Evolutionary conservation across 306 rosid genomes (phyloP).

Genomic region (Cucumis sativus): Cucumber_9930_V3 NC_026659.2:2291501-2292000

Average conservation of each 20-base stretch:
- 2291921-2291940: constrained; percentile 99
- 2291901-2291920: constrained; percentile 96
- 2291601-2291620: constrained; percentile 7
- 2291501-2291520: background rate
- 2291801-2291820: constrained; percentile 51
- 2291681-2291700: constrained; percentile 87
- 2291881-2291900: constrained; percentile 93
- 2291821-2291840: constrained; percentile 88
- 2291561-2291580: background rate
- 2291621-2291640: constrained; percentile 97
- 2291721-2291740: constrained; percentile 42
- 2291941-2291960: constrained; percentile 10
- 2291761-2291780: background rate
- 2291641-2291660: constrained; percentile 93
- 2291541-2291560: background rate
- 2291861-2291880: constrained; percentile 91
- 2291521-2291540: background rate
- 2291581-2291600: background rate
- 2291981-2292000: background rate
- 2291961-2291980: background rate
- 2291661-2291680: constrained; percentile 58
- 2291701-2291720: constrained; percentile 94
- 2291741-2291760: background rate
- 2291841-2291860: constrained; percentile 99
- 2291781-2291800: background rate